phyloP scores from a whole-genome alignment of 441 rosid species.

The Adansonia madagascariensis region DNA sequence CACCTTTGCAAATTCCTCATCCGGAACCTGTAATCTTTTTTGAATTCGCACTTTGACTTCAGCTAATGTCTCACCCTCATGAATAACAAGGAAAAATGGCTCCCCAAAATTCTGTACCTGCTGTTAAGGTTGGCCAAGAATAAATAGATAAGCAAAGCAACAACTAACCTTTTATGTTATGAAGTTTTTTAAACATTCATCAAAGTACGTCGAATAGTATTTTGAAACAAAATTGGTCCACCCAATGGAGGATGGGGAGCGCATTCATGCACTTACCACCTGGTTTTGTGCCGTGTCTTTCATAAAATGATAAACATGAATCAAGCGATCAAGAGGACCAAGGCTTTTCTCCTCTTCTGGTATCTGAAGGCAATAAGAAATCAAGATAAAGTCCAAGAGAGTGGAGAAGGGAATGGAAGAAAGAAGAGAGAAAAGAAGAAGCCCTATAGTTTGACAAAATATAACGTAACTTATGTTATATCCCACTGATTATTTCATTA shows the following conservation, averaged over 20 bases:
- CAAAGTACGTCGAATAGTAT: background rate
- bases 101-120: slow-evolving; percentile 73
- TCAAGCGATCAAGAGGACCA: slow-evolving; percentile 49
- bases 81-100: slow-evolving; percentile 71
- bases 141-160: background rate
- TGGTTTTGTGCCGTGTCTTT: slow-evolving; percentile 50
- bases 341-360: slow-evolving; percentile 55
- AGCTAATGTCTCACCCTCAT: slow-evolving; percentile 63
- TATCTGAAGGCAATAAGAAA: slow-evolving; percentile 36
- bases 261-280: slow-evolving; percentile 28
- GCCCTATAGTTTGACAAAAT: background rate
- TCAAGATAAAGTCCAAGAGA: slow-evolving; percentile 15
- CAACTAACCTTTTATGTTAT: background rate
- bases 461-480: background rate
- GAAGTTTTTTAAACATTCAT: slow-evolving; percentile 16
- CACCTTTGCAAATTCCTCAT: slow-evolving; percentile 72
- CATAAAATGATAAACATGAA: slow-evolving; percentile 51
- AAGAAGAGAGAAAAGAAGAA: slow-evolving; percentile 15
- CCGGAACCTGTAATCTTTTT: slow-evolving; percentile 68
- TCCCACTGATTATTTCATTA: background rate
- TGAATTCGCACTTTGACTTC: slow-evolving; percentile 66
- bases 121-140: slow-evolving; percentile 34
- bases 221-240: slow-evolving; percentile 1
- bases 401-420: background rate
- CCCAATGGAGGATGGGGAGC: slow-evolving; percentile 8